Conservation (phyloP, 805 yeast species). For the Sugiyamaella mastotermitis region DNA sequence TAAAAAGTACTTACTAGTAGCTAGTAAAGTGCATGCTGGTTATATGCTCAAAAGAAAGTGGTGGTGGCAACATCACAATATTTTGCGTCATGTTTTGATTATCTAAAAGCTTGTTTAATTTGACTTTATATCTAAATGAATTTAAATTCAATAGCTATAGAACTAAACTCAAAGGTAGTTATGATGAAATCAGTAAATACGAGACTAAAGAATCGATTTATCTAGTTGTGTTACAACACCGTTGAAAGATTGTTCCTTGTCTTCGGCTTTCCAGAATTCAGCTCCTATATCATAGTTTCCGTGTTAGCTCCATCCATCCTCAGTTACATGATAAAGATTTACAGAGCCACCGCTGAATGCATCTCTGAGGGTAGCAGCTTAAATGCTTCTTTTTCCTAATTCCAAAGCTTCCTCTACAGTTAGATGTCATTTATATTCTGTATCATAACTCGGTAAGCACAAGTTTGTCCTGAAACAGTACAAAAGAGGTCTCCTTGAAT, state of each 20-base stretch:
- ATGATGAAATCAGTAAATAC: no score
- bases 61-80: no score
- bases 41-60: no score
- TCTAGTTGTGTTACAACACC: constrained; percentile 50
- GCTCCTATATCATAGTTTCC: constrained; percentile 93
- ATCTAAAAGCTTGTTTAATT: no score
- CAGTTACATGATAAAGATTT: constrained; percentile 88
- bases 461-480: constrained; percentile 99
- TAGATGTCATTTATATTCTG: constrained; percentile 87
- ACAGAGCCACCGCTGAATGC: constrained; percentile 97
- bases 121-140: no score
- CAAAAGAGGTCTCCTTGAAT: constrained; percentile 91
- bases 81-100: no score
- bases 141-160: no score
- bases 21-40: no score
- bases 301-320: constrained; percentile 90
- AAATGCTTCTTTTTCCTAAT: constrained; percentile 88
- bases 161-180: no score
- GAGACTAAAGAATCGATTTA: no score
- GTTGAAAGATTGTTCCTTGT: constrained; percentile 80
- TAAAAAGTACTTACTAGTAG: no score
- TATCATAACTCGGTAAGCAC: constrained; percentile 98
- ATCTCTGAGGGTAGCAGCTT: constrained; percentile 98
- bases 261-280: constrained; percentile 87
- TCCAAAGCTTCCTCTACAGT: constrained; percentile 89